A percentile compares a stretch with the other conserved stretches of the same genome.
These are phyloP conservation scores for Lasiosphaeriaceae sp. DNA, from an alignment of 495 filamentous ascomycete species.

Conservation along the genomic window DNA sequence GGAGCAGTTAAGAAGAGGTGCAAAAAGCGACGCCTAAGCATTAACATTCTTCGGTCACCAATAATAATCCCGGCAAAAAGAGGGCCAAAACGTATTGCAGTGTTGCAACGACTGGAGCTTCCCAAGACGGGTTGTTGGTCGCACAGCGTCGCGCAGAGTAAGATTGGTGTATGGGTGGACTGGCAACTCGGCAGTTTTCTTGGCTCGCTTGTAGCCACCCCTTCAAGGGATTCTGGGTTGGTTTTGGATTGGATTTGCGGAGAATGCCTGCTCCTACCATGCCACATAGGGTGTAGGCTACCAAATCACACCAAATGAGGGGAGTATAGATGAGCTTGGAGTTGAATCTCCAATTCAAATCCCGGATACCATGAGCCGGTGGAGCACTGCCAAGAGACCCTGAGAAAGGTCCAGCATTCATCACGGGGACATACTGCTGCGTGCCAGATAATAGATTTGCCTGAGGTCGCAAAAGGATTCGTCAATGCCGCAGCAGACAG, in stretches of 20 bases:
- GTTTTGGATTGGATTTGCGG: neutral
- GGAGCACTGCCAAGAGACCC: neutral
- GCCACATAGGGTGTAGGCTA: neutral
- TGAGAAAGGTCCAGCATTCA: too few species aligned
- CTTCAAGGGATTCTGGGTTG: neutral
- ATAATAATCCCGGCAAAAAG: slow-evolving; percentile 2
- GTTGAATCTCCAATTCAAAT: too few species aligned
- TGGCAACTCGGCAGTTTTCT: neutral
- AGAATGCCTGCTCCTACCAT: neutral
- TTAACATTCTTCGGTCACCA: neutral
- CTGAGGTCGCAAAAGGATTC: too few species aligned
- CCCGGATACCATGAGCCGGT: neutral
- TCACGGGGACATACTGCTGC: neutral
- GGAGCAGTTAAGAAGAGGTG: neutral
- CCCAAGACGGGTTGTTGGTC: neutral
- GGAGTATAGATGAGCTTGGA: neutral
- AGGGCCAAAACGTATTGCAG: neutral
- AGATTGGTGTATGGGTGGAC: neutral
- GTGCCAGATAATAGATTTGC: too few species aligned
- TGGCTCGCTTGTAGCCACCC: neutral
- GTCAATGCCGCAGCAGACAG: too few species aligned
- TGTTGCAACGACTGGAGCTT: neutral
- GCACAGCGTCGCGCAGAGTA: neutral
- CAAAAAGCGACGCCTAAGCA: neutral
- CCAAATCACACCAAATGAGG: too few species aligned